phyloP scores from a whole-genome alignment of 768 basidiomycete genomes.

The Pleurotus salmoneostramineus region DNA sequence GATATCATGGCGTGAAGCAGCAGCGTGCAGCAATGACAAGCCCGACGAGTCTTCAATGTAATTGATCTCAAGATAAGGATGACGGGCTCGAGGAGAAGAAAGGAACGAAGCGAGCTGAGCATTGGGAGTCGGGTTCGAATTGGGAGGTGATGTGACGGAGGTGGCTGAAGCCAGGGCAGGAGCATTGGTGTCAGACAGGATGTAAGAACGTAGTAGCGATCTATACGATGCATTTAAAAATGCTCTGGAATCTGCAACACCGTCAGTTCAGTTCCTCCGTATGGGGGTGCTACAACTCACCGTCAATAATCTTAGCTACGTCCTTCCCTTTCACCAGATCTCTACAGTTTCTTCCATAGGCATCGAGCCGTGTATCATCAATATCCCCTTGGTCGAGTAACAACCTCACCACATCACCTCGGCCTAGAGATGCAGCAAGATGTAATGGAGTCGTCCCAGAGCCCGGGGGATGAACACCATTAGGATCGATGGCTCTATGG shows the following conservation, averaged over 20 bases:
- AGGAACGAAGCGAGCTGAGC: conserved; percentile 53
- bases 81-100: conserved; percentile 62
- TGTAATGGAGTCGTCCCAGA: conserved; percentile 75
- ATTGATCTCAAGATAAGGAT: conserved; percentile 59
- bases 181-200: conserved; percentile 42
- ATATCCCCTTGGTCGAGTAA: conserved; percentile 77
- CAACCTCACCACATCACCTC: conserved; percentile 68
- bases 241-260: conserved; percentile 62
- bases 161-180: conserved; percentile 14
- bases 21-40: conserved; percentile 80
- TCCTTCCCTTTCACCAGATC: conserved; percentile 76
- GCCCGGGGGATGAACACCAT: conserved; percentile 67
- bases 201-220: conserved; percentile 69
- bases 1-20: conserved; percentile 76
- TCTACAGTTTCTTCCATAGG: conserved; percentile 58
- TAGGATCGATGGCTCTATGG: conserved; percentile 76
- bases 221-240: conserved; percentile 73
- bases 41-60: conserved; percentile 80
- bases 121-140: conserved; percentile 22
- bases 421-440: conserved; percentile 64
- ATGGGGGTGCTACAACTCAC: conserved; percentile 32
- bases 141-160: background rate
- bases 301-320: conserved; percentile 60
- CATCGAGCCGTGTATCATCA: conserved; percentile 74
- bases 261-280: conserved; percentile 7